Base-by-base conservation (phyloP, 1,139 yeast species). In the Taiozyma sp. region DNA sequence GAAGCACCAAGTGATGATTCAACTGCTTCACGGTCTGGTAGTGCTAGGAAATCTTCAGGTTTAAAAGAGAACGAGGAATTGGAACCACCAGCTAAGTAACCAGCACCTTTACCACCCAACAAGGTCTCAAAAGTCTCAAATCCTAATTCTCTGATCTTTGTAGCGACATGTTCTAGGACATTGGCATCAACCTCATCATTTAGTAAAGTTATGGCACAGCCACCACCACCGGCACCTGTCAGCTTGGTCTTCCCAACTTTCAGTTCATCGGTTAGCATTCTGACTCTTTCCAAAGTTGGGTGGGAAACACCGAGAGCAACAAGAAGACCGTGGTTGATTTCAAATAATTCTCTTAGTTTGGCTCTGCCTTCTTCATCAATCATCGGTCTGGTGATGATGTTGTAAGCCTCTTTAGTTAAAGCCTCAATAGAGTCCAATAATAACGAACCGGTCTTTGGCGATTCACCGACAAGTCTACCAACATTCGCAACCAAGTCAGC, bases 181-280 rank as follows among this genome's bases (percentile, higher is more conserved):
- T 74, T 75, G 9, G 68, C 68, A 1, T 67, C 64, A 4, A 71
- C 72, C 11, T 73, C 75, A 47, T 80, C 84, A 47, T 80, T 74
- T 13, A 91, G 75, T 48, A 93, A 71, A 0, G 98, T 93, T 51
- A 95, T 85, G 21, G 97, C 96, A 72, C 99, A 93, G 1, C 99
- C 99, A 44, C 99, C 99, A 21, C 99, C 99, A 28, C 99, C 99
- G 0, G 99, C 99, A 43, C 99, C 99, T 0, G 99, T 93, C 53
- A 93, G 76, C 67, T 93, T 93, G 2, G 99, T 91, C 53, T 88
- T 83, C 7, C 99, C 99, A 37, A 93, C 69, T 2, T 72, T 64
- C 50, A 80, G 64, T 44, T 73, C 75, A 61, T 86, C 91, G 26
- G 88, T 78, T 21, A 82, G 72, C 26, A 79, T 70, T 59, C 82